phyloP scores from a whole-genome alignment of 306 rosid species.

The Cyclanthera cordifolia region DNA sequence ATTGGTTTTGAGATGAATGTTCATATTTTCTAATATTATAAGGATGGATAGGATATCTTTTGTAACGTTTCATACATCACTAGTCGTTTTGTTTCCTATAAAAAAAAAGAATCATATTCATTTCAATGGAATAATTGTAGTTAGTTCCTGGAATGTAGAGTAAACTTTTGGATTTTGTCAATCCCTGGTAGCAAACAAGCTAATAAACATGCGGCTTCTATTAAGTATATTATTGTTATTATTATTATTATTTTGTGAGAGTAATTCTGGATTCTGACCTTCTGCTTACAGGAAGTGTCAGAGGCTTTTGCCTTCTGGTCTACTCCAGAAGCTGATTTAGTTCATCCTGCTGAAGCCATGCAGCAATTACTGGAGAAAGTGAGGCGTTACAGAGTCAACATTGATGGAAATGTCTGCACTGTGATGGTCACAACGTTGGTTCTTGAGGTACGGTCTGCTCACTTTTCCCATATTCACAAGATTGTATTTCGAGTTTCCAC shows the following conservation, averaged over 20 bases:
- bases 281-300: constrained; percentile 68
- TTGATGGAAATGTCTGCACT: constrained; percentile 96
- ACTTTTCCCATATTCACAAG: not conserved
- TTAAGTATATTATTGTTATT: not conserved
- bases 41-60: too few relatives aligned
- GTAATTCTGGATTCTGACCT: not conserved
- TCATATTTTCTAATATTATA: too few relatives aligned
- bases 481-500: not conserved
- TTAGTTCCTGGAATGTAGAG: not conserved
- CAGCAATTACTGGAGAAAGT: constrained; percentile 97
- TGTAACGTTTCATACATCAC: too few relatives aligned
- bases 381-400: constrained; percentile 81
- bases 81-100: too few relatives aligned
- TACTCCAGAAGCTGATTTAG: constrained; percentile 84
- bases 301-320: constrained; percentile 78
- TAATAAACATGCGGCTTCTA: not conserved
- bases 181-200: not conserved
- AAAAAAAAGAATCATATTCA: constrained; percentile 4
- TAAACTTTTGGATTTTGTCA: not conserved
- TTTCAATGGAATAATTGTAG: not conserved
- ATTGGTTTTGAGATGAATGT: too few relatives aligned
- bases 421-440: constrained; percentile 75
- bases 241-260: not conserved
- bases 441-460: not conserved
- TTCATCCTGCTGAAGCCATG: constrained; percentile 95